These are phyloP conservation scores for Geranomyces variabilis DNA, from an alignment of 192 early-diverging fungal genomes.

Conservation along the genomic window DNA sequence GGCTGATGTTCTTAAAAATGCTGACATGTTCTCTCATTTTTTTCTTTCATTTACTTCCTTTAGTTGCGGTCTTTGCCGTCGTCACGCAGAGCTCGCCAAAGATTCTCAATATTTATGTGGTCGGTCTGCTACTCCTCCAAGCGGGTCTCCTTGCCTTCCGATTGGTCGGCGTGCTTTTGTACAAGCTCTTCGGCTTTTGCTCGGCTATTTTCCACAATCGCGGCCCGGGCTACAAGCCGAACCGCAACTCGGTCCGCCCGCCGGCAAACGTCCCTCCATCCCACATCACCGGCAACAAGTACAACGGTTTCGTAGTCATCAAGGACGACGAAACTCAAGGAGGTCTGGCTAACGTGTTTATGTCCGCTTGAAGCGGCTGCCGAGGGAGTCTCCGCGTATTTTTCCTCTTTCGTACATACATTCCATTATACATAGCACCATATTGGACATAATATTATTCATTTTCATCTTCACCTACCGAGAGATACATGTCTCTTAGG, in stretches of 20 bases:
- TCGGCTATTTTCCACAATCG: not conserved
- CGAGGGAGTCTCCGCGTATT: not conserved
- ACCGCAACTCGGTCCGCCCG: conserved; percentile 1
- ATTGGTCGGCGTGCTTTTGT: conserved; percentile 38
- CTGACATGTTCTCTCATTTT: conserved; percentile 22
- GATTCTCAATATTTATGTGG: conserved; percentile 18
- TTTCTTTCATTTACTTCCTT: conserved; percentile 19
- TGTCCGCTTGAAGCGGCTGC: not conserved
- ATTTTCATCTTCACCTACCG: too few species aligned
- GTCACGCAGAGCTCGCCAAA: conserved; percentile 22
- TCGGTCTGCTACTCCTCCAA: conserved; percentile 22
- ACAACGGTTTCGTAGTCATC: conserved; percentile 25
- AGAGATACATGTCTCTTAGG: too few species aligned
- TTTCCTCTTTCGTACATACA: not conserved
- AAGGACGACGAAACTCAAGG: conserved; percentile 10
- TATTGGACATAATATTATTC: too few species aligned
- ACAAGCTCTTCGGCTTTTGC: not conserved
- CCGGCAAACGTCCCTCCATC: not conserved
- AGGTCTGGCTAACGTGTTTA: not conserved
- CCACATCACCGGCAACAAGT: conserved; percentile 17
- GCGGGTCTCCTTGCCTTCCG: conserved; percentile 36
- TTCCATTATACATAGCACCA: not conserved
- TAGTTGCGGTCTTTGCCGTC: conserved; percentile 43
- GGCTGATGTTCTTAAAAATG: not conserved
- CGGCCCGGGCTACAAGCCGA: not conserved